A percentile compares a stretch with the other conserved stretches of the same genome.
Conservation (phyloP, 2,329 filamentous ascomycete genomes). For the Sordariomycetes sp. region DNA sequence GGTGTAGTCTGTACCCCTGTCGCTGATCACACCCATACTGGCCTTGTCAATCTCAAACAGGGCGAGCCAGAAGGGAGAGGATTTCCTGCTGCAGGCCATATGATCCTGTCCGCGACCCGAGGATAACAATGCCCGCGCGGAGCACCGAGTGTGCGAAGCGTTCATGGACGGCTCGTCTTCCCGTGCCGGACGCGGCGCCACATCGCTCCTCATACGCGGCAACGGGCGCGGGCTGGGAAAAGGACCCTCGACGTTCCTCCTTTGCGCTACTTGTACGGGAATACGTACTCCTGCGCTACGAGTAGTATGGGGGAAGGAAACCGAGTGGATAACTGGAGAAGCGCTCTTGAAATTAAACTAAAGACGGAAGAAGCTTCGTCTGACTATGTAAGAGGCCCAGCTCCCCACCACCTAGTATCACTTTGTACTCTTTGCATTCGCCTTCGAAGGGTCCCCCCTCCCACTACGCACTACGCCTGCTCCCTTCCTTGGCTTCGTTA, state of each 20-base stretch:
- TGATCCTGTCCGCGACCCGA: not conserved
- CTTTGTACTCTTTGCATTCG: not conserved
- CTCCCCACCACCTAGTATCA: not conserved
- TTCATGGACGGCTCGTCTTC: not conserved
- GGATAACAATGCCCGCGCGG: not conserved
- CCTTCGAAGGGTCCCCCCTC: not conserved
- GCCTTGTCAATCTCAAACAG: slow-evolving; percentile 41
- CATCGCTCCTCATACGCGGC: not conserved
- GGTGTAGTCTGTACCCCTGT: slow-evolving; percentile 13
- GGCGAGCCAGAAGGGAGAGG: not conserved
- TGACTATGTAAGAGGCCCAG: not conserved
- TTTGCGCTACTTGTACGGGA: not conserved
- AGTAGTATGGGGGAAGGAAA: not conserved
- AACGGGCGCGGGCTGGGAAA: not conserved
- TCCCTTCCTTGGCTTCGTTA: not conserved
- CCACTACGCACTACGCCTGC: not conserved
- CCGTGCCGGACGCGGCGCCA: not conserved
- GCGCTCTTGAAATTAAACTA: not conserved
- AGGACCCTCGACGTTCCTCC: not conserved
- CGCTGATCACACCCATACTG: slow-evolving; percentile 29
- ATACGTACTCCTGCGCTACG: no score
- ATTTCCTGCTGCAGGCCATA: not conserved
- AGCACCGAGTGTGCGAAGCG: not conserved
- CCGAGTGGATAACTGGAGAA: not conserved
- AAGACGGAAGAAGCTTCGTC: not conserved